Percentiles rank a stretch among this genome's conserved stretches.
Evolutionary conservation across 805 yeast genomes (phyloP).

Genomic region (Hanseniaspora meyeri): DNA sequence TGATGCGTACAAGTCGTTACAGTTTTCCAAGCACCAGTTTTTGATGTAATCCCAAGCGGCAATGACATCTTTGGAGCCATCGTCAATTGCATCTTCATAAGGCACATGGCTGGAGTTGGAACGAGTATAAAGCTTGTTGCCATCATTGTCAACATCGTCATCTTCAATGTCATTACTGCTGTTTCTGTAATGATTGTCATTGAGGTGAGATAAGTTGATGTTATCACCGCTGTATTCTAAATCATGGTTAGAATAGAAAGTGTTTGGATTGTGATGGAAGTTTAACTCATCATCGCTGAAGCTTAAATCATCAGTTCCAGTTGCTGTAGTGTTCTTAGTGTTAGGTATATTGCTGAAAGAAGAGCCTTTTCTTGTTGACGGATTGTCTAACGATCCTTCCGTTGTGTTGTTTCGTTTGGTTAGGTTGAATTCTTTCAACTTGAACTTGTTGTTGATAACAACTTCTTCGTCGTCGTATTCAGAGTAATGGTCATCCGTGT

Average conservation of each 20-base stretch:
- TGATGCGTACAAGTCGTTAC: slow-evolving; percentile 71
- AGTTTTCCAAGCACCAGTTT: slow-evolving; percentile 64
- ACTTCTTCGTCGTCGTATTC: slow-evolving; percentile 43
- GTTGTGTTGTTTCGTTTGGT: neutral
- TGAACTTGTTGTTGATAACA: slow-evolving; percentile 34
- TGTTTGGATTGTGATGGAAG: slow-evolving; percentile 7
- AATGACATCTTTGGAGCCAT: slow-evolving; percentile 62
- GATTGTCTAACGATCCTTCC: neutral
- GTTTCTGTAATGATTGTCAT: slow-evolving; percentile 8
- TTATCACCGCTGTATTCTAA: slow-evolving; percentile 13
- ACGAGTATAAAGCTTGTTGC: slow-evolving; percentile 13
- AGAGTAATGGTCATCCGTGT: slow-evolving; percentile 59
- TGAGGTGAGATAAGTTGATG: slow-evolving; percentile 5
- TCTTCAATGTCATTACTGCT: slow-evolving; percentile 12
- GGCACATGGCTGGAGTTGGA: slow-evolving; percentile 11
- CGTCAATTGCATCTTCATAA: slow-evolving; percentile 21
- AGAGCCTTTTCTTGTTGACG: neutral
- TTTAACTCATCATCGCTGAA: slow-evolving; percentile 7
- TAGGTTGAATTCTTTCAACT: slow-evolving; percentile 16
- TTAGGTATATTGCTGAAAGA: neutral
- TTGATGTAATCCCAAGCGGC: slow-evolving; percentile 85
- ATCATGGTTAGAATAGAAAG: slow-evolving; percentile 6
- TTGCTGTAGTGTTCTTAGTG: neutral
- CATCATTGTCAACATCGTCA: neutral
- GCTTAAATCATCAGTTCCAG: slow-evolving; percentile 3